These are phyloP conservation scores for Hordeum marinum DNA, from an alignment of 176 grass and related monocot genomes.

Conservation along the genomic window DNA sequence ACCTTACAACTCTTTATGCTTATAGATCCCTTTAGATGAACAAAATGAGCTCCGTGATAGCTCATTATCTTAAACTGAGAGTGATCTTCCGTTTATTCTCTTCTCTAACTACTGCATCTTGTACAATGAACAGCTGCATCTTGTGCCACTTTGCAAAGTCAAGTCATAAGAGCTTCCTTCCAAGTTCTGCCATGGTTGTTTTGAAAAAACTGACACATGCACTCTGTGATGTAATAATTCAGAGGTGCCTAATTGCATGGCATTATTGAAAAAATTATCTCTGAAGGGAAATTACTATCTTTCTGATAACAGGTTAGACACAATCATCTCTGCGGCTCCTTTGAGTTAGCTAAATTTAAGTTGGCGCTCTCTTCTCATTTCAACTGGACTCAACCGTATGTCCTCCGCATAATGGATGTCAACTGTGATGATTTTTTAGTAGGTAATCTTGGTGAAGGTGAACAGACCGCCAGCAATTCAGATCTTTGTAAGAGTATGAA, in stretches of 20 bases:
- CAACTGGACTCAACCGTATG: constrained; percentile 26
- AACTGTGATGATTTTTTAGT: background rate
- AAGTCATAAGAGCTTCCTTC: background rate
- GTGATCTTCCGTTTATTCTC: background rate
- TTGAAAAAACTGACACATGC: background rate
- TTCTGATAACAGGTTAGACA: constrained; percentile 70
- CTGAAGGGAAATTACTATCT: constrained; percentile 79
- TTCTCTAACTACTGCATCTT: background rate
- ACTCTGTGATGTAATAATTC: background rate
- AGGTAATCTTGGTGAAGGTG: too few relatives aligned
- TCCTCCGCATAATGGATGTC: background rate
- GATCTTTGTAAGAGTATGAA: background rate
- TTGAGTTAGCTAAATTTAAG: constrained; percentile 67
- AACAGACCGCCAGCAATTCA: background rate
- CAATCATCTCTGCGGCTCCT: constrained; percentile 59
- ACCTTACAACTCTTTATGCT: background rate
- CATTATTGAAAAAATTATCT: constrained; percentile 55
- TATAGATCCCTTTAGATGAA: background rate
- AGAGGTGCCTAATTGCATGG: constrained; percentile 51
- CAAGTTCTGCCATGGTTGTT: background rate
- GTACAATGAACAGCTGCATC: background rate
- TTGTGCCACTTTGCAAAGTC: background rate
- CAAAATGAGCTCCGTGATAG: background rate
- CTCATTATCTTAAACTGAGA: background rate
- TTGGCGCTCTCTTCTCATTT: constrained; percentile 71